phyloP scores from a whole-genome alignment of 2,329 filamentous ascomycete species.

The Cercospora nicotianae region DNA sequence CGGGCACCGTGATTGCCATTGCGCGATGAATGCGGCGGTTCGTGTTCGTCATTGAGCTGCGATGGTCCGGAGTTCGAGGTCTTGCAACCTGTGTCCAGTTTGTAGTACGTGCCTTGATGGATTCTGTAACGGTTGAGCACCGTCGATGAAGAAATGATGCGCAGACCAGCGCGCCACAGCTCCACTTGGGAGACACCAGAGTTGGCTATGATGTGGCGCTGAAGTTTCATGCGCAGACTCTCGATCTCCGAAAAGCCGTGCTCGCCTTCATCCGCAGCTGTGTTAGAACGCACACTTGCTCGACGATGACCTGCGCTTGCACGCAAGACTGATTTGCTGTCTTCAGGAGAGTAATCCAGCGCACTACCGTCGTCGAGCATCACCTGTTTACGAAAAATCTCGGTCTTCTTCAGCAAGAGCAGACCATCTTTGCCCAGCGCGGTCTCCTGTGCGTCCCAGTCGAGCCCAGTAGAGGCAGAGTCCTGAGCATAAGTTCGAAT shows the following conservation, averaged over 20 bases:
- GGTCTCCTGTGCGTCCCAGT: constrained; percentile 38
- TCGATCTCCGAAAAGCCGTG: constrained; percentile 38
- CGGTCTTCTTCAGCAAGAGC: constrained; percentile 39
- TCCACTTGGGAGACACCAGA: constrained; percentile 37
- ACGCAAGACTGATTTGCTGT: not conserved
- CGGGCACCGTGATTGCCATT: constrained; percentile 1
- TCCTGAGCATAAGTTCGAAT: constrained; percentile 37
- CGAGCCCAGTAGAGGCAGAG: constrained; percentile 36
- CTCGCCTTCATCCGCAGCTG: constrained; percentile 31
- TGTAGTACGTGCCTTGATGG: constrained; percentile 17
- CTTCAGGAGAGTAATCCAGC: constrained; percentile 4
- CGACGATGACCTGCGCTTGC: constrained; percentile 28
- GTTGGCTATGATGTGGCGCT: constrained; percentile 42
- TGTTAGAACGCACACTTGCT: constrained; percentile 32
- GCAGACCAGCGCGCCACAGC: constrained; percentile 42
- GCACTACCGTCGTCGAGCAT: constrained; percentile 23
- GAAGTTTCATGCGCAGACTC: constrained; percentile 43
- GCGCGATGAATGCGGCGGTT: not conserved
- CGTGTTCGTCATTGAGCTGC: not conserved
- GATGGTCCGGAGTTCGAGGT: not conserved
- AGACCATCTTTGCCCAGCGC: constrained; percentile 37
- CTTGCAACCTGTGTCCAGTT: constrained; percentile 8
- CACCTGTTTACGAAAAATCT: constrained; percentile 30
- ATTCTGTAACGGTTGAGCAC: constrained; percentile 32
- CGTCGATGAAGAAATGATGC: constrained; percentile 36